A percentile compares a stretch with the other conserved stretches of the same genome.
Conservation (phyloP, 1,284 basidiomycete species). For the Waitea zeae region DNA sequence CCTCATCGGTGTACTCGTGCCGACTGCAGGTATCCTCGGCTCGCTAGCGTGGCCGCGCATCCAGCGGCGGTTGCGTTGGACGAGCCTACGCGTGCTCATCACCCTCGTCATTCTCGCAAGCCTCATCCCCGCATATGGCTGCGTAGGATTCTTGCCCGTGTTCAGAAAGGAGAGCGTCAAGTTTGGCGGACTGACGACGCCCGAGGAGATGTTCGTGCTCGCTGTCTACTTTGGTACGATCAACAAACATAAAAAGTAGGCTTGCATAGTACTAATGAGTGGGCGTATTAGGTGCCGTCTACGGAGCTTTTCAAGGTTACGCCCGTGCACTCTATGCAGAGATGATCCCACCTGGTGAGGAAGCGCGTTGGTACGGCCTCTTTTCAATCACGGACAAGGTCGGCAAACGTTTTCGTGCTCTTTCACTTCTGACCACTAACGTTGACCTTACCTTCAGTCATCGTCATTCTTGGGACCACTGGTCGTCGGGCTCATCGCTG, state of each 20-base stretch:
- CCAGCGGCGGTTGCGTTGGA: conserved; percentile 41
- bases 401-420: conserved; percentile 7
- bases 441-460: conserved; percentile 26
- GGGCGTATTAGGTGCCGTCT: conserved; percentile 34
- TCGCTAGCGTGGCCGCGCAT: conserved; percentile 54
- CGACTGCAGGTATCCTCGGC: conserved; percentile 54
- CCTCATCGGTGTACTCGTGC: conserved; percentile 53
- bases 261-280: conserved; percentile 1
- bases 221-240: conserved; percentile 61
- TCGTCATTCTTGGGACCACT: conserved; percentile 81
- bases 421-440: conserved; percentile 2
- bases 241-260: no score
- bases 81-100: conserved; percentile 52
- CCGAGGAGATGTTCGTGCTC: conserved; percentile 71
- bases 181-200: conserved; percentile 61
- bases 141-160: conserved; percentile 54
- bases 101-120: conserved; percentile 49
- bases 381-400: conserved; percentile 85
- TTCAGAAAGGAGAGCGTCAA: conserved; percentile 21
- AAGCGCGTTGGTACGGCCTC: conserved; percentile 65
- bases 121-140: conserved; percentile 67
- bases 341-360: conserved; percentile 61
- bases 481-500: conserved; percentile 72
- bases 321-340: conserved; percentile 67
- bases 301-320: conserved; percentile 69